A percentile compares a stretch with the other conserved stretches of the same genome.
These are phyloP conservation scores for Letharia columbiana DNA, from an alignment of 495 filamentous ascomycete genomes.

Conservation along the genomic window DNA sequence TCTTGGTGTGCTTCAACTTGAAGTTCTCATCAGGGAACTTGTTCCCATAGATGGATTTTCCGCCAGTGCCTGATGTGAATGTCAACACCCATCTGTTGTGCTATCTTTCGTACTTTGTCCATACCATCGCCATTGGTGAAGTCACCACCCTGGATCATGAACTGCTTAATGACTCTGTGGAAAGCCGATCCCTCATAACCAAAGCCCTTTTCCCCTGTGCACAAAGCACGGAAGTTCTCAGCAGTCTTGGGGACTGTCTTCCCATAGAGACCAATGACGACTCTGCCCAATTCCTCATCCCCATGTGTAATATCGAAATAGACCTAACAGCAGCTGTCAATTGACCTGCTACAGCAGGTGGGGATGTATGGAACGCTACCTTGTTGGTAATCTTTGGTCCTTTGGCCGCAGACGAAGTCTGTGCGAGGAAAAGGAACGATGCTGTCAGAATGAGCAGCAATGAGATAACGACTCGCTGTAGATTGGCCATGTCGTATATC, in stretches of 20 bases:
- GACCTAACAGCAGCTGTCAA: constrained; percentile 43
- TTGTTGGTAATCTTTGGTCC: constrained; percentile 96
- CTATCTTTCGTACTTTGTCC: constrained; percentile 8
- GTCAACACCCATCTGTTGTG: constrained; percentile 19
- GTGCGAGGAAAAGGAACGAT: constrained; percentile 61
- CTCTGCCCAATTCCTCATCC: constrained; percentile 70
- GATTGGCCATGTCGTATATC: constrained; percentile 40
- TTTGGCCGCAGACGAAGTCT: constrained; percentile 64
- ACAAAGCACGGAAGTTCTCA: constrained; percentile 96
- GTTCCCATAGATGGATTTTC: constrained; percentile 93
- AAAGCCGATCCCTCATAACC: constrained; percentile 93
- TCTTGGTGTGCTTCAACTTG: constrained; percentile 83
- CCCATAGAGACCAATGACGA: constrained; percentile 93
- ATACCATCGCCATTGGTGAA: constrained; percentile 86
- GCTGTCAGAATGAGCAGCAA: constrained; percentile 66
- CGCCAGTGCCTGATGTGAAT: constrained; percentile 60
- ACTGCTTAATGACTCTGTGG: constrained; percentile 97
- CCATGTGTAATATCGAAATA: constrained; percentile 94
- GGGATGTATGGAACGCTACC: constrained; percentile 38
- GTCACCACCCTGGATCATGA: constrained; percentile 99
- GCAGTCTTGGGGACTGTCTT: constrained; percentile 96
- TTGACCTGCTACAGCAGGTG: constrained; percentile 10
- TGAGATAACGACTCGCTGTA: constrained; percentile 49
- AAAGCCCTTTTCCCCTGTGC: constrained; percentile 94
- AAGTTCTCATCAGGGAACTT: constrained; percentile 99